These are phyloP conservation scores for Candolleomyces aberdarensis DNA, from an alignment of 768 basidiomycete genomes.

Conservation along the genomic window DNA sequence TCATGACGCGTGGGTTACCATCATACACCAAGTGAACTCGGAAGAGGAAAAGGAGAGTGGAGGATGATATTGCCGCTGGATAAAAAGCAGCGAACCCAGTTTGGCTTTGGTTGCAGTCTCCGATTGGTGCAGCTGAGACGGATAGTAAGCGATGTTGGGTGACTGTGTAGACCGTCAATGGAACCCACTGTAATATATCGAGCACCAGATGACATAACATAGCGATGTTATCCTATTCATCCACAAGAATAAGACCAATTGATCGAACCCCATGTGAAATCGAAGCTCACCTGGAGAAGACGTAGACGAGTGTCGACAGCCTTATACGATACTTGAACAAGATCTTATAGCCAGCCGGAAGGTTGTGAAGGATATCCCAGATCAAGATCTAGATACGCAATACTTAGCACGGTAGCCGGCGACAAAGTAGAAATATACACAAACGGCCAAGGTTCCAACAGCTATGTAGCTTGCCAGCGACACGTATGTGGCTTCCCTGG, in stretches of 20 bases:
- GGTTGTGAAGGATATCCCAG: constrained; percentile 26
- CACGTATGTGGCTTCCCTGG: not conserved
- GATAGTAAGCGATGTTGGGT: not conserved
- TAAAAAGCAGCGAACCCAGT: constrained; percentile 16
- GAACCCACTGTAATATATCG: constrained; percentile 19
- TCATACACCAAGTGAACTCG: constrained; percentile 24
- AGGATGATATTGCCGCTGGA: constrained; percentile 16
- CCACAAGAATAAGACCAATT: not conserved
- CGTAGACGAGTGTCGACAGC: constrained; percentile 20
- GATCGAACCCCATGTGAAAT: not conserved
- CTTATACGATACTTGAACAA: constrained; percentile 15
- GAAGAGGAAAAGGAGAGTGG: constrained; percentile 26
- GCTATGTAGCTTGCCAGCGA: not conserved
- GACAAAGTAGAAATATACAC: not conserved
- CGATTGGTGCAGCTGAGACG: constrained; percentile 13
- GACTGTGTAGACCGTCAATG: no score
- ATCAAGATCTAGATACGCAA: constrained; percentile 16
- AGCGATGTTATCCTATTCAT: constrained; percentile 9
- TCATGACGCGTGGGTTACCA: constrained; percentile 16
- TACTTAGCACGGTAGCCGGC: not conserved
- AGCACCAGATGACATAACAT: constrained; percentile 11
- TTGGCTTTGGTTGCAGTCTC: constrained; percentile 13
- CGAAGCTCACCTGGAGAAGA: constrained; percentile 19
- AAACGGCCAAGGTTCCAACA: not conserved
- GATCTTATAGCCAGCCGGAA: constrained; percentile 18